Base-by-base conservation (phyloP, 164 flowering plant genomes). In the Vitis vinifera region DNA sequence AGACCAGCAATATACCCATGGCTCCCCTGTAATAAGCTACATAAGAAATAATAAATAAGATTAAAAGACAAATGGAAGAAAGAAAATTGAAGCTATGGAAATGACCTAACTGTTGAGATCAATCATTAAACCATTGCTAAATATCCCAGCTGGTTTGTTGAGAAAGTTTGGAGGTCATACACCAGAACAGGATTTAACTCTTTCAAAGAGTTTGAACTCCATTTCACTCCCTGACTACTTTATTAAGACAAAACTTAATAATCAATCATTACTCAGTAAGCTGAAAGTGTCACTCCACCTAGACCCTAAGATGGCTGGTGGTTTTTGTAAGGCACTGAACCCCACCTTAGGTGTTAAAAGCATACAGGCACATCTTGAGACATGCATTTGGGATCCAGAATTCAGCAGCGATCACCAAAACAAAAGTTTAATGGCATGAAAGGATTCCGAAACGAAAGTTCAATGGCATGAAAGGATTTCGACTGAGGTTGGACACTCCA, bases 11-110 rank as follows among this genome's bases (percentile, higher is more conserved):
- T 66, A 85, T 85, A 48, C 89, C 89, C 86, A 83, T 85, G 67
- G 89, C 89, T 81, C 89, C 89, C 74, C 86, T 76, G 81, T 85
- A 85, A 77, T 85, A 85, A 78, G 80, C 80, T 77, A 56, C 55
- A 67, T 53, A 67, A 52, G 48, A 60, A 53, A 71, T 16, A 48
- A 49, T 48, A 63, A 19, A 73, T 65, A 52, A 60, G n/a, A 17
- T 16, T 52, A 57, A 68, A 13, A 57, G 48, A 44, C 27, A 9
- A 10, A 8, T 4, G 10, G 27, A 49, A 15, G 2, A 29, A 3
- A 51, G 14, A 4, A 65, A n/a, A 62, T 29, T 13, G 3, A 10
- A 53, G 56, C 56, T 53, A 53, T 4, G n/a, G n/a, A 13, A 53
- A 14, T 13, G 56, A 14, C 56, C 15, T 53, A 53, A 5, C 56